Conservation (phyloP, 2,329 filamentous ascomycete species). For the Colletotrichum lentis region DNA sequence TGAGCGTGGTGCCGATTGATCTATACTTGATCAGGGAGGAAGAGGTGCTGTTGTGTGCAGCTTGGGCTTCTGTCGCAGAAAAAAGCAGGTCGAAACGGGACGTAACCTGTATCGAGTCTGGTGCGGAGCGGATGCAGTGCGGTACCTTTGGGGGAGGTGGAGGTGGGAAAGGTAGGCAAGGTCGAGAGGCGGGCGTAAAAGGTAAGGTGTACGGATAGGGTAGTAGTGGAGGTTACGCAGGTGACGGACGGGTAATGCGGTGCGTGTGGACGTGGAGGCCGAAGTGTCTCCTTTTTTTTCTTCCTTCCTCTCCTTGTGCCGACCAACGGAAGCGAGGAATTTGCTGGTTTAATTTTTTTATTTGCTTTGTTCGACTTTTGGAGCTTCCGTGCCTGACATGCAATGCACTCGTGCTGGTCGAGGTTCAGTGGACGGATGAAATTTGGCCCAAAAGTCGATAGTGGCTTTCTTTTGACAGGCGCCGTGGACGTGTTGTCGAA, state of each 20-base stretch:
- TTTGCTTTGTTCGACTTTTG: slow-evolving; percentile 48
- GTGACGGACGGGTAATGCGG: background rate
- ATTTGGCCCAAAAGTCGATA: slow-evolving; percentile 27
- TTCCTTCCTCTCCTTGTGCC: slow-evolving; percentile 29
- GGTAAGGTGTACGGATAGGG: background rate
- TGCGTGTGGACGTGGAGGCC: slow-evolving; percentile 1
- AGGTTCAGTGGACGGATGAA: slow-evolving; percentile 16
- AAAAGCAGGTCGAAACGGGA: slow-evolving; percentile 60
- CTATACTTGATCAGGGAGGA: slow-evolving; percentile 72
- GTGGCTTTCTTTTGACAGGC: slow-evolving; percentile 34
- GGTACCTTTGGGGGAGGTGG: slow-evolving; percentile 24
- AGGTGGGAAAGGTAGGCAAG: slow-evolving; percentile 24
- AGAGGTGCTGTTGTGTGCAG: slow-evolving; percentile 51
- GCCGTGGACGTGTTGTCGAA: slow-evolving; percentile 18
- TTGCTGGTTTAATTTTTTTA: slow-evolving; percentile 50
- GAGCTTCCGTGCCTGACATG: slow-evolving; percentile 44
- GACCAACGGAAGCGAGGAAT: slow-evolving; percentile 57
- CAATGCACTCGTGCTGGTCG: slow-evolving; percentile 42
- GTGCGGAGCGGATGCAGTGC: slow-evolving; percentile 39
- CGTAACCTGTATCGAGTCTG: slow-evolving; percentile 58
- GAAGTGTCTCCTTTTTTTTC: slow-evolving; percentile 7
- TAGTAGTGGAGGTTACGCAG: slow-evolving; percentile 25
- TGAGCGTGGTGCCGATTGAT: slow-evolving; percentile 71
- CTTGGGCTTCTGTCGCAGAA: slow-evolving; percentile 58
- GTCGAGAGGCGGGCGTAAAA: slow-evolving; percentile 11